These are phyloP conservation scores for Meyerozyma sp. DNA, from an alignment of 1,139 yeast species.

Conservation along the genomic window DNA sequence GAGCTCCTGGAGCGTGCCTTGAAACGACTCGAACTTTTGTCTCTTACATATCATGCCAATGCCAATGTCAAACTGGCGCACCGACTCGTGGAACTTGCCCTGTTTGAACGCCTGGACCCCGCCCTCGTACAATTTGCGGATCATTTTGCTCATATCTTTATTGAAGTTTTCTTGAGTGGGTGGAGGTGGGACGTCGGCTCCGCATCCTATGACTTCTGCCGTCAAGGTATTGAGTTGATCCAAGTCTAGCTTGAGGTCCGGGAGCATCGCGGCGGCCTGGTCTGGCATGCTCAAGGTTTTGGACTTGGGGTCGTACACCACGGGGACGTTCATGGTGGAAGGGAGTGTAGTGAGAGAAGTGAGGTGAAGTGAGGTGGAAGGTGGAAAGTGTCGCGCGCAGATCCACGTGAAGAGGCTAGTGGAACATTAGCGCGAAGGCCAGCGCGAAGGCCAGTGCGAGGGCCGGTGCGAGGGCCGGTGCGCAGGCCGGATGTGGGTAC, in stretches of 20 bases:
- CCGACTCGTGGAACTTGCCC: slow-evolving; percentile 65
- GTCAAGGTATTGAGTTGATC: slow-evolving; percentile 62
- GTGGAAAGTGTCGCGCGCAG: not conserved
- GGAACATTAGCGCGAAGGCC: no score
- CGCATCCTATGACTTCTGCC: slow-evolving; percentile 52
- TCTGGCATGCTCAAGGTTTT: slow-evolving; percentile 24
- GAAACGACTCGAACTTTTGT: slow-evolving; percentile 83
- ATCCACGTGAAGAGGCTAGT: no score
- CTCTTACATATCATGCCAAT: slow-evolving; percentile 78
- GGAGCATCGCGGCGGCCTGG: slow-evolving; percentile 16
- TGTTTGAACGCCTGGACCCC: slow-evolving; percentile 63
- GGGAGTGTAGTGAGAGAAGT: no score
- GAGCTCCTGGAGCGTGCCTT: slow-evolving; percentile 72
- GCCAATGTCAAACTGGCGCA: slow-evolving; percentile 68
- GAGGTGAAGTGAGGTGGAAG: not conserved
- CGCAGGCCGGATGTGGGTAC: no score
- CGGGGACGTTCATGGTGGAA: slow-evolving; percentile 9
- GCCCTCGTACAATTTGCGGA: slow-evolving; percentile 67
- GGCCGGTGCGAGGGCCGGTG: no score
- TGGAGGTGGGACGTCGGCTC: slow-evolving; percentile 67
- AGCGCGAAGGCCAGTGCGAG: no score
- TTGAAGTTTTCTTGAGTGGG: slow-evolving; percentile 49
- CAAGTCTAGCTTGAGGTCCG: slow-evolving; percentile 42
- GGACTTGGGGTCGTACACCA: slow-evolving; percentile 17
- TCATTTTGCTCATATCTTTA: slow-evolving; percentile 58